Conservation (phyloP, 805 yeast species). For the Kazachstania kunashirensis region DNA sequence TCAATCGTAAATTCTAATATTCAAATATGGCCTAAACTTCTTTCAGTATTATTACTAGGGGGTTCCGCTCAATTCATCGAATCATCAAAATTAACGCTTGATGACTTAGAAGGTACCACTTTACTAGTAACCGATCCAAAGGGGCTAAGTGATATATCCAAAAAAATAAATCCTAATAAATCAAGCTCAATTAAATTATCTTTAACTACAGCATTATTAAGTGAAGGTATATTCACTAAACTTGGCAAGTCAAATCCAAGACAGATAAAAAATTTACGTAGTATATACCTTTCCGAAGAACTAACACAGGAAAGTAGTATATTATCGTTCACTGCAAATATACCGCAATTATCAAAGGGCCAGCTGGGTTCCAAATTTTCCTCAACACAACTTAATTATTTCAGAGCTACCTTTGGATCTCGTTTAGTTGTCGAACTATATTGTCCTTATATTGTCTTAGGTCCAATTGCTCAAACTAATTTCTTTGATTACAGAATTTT, state of each 20-base stretch:
- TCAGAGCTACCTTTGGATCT: constrained; percentile 39
- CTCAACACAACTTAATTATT: constrained; percentile 29
- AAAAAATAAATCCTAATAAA: background rate
- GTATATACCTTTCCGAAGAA: constrained; percentile 34
- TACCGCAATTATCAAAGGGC: constrained; percentile 10
- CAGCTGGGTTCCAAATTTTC: constrained; percentile 12
- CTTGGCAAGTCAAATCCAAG: constrained; percentile 21
- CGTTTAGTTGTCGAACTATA: constrained; percentile 44
- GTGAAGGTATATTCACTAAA: constrained; percentile 40
- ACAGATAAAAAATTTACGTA: constrained; percentile 28
- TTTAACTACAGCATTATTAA: constrained; percentile 35
- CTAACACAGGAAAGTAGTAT: constrained; percentile 12
- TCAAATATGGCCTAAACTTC: constrained; percentile 37
- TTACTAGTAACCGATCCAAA: constrained; percentile 1
- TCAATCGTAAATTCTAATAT: constrained; percentile 17
- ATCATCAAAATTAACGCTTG: background rate
- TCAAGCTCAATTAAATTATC: constrained; percentile 12
- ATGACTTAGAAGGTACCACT: constrained; percentile 1
- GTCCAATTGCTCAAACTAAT: constrained; percentile 52
- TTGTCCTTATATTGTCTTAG: constrained; percentile 35
- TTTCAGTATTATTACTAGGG: constrained; percentile 29
- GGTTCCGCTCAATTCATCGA: constrained; percentile 18
- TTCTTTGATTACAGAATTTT: constrained; percentile 51
- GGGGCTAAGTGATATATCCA: background rate
- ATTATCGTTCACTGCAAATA: constrained; percentile 10